Conservation (phyloP, 1,139 yeast genomes). For the Hansenula anomala region DNA sequence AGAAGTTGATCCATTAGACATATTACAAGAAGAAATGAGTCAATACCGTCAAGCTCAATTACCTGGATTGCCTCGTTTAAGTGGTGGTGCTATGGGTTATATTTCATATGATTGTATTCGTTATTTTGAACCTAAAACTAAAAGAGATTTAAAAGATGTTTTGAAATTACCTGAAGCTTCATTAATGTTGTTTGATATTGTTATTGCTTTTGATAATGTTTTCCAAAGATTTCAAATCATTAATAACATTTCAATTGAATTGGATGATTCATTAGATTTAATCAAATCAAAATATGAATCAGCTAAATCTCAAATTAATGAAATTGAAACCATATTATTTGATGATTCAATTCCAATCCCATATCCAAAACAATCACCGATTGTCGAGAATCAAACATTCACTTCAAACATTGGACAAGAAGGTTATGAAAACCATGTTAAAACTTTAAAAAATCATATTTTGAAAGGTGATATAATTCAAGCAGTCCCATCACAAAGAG, state of each 20-base stretch:
- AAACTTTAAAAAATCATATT: constrained; percentile 71
- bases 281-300: constrained; percentile 45
- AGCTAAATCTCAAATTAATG: constrained; percentile 54
- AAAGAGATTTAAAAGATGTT: constrained; percentile 69
- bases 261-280: constrained; percentile 33
- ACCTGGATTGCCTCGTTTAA: constrained; percentile 77
- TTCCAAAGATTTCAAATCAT: constrained; percentile 89
- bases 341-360: constrained; percentile 37
- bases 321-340: constrained; percentile 48
- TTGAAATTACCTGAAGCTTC: constrained; percentile 86
- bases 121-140: constrained; percentile 90
- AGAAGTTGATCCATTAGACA: constrained; percentile 71
- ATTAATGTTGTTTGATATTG: constrained; percentile 84
- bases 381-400: constrained; percentile 57
- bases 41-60: constrained; percentile 62
- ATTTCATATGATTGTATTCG: constrained; percentile 94
- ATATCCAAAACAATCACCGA: constrained; percentile 68
- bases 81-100: constrained; percentile 97
- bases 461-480: constrained; percentile 90
- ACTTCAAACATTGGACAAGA: constrained; percentile 88
- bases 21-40: constrained; percentile 69
- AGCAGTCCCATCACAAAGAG: constrained; percentile 96
- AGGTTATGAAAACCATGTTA: constrained; percentile 85
- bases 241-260: constrained; percentile 57
- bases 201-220: constrained; percentile 90